Conservation (phyloP, 768 basidiomycete species). For the Baorangia bicolor region DNA sequence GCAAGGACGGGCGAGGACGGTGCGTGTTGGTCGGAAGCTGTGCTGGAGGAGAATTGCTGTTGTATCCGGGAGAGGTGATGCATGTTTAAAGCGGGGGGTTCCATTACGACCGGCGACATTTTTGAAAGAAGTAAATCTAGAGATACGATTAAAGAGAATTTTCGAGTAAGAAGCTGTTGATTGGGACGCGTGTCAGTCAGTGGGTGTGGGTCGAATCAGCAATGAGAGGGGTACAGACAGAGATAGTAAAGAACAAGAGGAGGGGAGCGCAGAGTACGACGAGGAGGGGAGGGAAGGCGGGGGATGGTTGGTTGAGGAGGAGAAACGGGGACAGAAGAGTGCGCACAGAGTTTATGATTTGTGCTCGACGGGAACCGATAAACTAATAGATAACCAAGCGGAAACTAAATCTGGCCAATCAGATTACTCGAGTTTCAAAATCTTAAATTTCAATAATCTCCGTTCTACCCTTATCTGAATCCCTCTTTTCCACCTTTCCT, state of each 20-base stretch:
- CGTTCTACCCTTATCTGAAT: background rate
- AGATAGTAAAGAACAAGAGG: background rate
- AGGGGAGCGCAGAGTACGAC: background rate
- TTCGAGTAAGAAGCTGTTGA: slow-evolving; percentile 23
- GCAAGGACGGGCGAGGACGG: slow-evolving; percentile 20
- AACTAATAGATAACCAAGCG: slow-evolving; percentile 37
- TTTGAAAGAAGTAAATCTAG: slow-evolving; percentile 29
- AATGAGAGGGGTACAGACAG: background rate
- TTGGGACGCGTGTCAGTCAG: slow-evolving; percentile 11
- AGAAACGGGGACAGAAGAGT: slow-evolving; percentile 28
- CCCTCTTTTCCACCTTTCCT: background rate
- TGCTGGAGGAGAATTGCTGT: slow-evolving; percentile 41
- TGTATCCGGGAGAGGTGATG: slow-evolving; percentile 52
- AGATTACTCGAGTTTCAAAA: slow-evolving; percentile 34
- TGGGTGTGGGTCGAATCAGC: background rate
- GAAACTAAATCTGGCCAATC: slow-evolving; percentile 36
- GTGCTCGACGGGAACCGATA: slow-evolving; percentile 38
- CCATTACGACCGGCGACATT: slow-evolving; percentile 61
- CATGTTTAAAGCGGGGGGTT: slow-evolving; percentile 51
- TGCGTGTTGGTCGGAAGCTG: slow-evolving; percentile 32
- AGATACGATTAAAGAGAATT: slow-evolving; percentile 33
- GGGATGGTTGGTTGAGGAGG: slow-evolving; percentile 19
- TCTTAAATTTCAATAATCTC: slow-evolving; percentile 20
- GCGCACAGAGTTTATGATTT: slow-evolving; percentile 36
- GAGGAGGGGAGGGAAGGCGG: background rate